Conservation (phyloP, 192 early-diverging fungal genomes). For the Entophlyctis luteolus region DNA sequence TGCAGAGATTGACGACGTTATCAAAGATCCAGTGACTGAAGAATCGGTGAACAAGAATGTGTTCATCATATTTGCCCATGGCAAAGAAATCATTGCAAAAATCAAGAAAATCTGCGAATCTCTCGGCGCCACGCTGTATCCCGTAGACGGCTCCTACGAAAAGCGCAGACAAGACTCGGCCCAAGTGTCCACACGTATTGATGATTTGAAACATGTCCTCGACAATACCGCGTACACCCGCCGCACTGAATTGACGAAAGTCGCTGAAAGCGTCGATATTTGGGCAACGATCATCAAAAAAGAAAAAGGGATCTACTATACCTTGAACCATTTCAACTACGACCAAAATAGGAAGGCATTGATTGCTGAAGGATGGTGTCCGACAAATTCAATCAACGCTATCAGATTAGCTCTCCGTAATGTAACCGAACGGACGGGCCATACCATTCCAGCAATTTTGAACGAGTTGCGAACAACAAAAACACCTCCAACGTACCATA, state of each 20-base stretch:
- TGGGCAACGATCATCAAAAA: constrained; percentile 92
- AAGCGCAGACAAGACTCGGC: constrained; percentile 77
- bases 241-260: constrained; percentile 74
- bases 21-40: constrained; percentile 86
- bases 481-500: constrained; percentile 90
- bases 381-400: constrained; percentile 74
- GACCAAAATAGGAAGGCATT: constrained; percentile 87
- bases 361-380: constrained; percentile 98
- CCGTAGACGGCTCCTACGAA: constrained; percentile 76
- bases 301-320: constrained; percentile 96
- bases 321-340: constrained; percentile 94
- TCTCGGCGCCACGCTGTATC: constrained; percentile 91
- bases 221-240: constrained; percentile 82
- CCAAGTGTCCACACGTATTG: constrained; percentile 79
- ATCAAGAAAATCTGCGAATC: constrained; percentile 92
- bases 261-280: constrained; percentile 78
- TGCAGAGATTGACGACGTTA: constrained; percentile 91
- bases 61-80: constrained; percentile 98
- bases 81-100: constrained; percentile 80
- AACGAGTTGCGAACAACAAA: constrained; percentile 80
- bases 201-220: constrained; percentile 82
- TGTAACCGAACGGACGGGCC: constrained; percentile 84
- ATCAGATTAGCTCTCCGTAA: constrained; percentile 79
- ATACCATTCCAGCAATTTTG: constrained; percentile 82
- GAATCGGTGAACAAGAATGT: constrained; percentile 91